A percentile compares a stretch with the other conserved stretches of the same genome.
These are phyloP conservation scores for Waitea zeae DNA, from an alignment of 1,284 basidiomycete species.

Conservation along the genomic window DNA sequence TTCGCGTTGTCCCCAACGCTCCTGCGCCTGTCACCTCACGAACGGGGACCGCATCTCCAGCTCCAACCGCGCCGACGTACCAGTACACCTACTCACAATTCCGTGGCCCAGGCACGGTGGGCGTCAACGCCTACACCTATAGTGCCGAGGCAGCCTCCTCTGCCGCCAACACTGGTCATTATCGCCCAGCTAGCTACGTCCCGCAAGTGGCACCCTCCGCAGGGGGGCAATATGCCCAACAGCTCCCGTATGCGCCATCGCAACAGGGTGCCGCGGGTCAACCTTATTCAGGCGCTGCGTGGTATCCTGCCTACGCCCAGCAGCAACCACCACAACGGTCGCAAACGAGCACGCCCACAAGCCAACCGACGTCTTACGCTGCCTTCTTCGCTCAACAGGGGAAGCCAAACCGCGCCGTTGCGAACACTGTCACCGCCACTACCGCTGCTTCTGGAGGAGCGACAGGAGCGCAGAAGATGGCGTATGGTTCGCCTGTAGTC, in stretches of 20 bases:
- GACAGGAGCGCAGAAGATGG: slow-evolving; percentile 12
- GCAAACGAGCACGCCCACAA: slow-evolving; percentile 25
- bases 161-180: too few relatives aligned
- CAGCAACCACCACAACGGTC: slow-evolving; percentile 21
- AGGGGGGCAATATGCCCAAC: too few relatives aligned
- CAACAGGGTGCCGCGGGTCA: not conserved
- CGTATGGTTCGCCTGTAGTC: too few relatives aligned
- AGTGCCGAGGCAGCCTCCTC: not conserved
- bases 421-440: slow-evolving; percentile 24
- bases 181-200: too few relatives aligned
- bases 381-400: slow-evolving; percentile 16
- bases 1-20: slow-evolving; percentile 37
- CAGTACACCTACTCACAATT: slow-evolving; percentile 1
- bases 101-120: not conserved
- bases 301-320: slow-evolving; percentile 11
- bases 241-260: not conserved
- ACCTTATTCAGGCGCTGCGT: not conserved
- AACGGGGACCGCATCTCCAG: slow-evolving; percentile 8
- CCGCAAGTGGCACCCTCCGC: too few relatives aligned
- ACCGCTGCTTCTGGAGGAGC: slow-evolving; percentile 11
- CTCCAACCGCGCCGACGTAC: slow-evolving; percentile 9
- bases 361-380: slow-evolving; percentile 12
- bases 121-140: not conserved
- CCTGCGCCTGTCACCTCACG: slow-evolving; percentile 14
- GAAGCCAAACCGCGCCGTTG: slow-evolving; percentile 22